Evolutionary conservation across 2,329 filamentous ascomycete species (phyloP), one percentile per base, ranked within the genome.

Genomic region (Ophioceras dolichostomum): DNA sequence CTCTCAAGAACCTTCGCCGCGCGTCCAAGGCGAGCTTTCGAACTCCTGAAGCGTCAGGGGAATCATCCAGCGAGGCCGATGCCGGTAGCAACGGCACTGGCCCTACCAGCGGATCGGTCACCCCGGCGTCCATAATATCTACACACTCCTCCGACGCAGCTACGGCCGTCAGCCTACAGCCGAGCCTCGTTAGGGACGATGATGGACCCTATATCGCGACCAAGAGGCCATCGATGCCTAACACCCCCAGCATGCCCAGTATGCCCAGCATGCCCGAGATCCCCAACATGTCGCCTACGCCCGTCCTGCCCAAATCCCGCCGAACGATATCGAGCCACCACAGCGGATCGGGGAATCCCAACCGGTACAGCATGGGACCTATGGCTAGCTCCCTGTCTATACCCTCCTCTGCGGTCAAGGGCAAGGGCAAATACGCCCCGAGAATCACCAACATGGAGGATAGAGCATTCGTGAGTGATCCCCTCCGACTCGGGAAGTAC

Each of bases 381-480:
- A n/a, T n/a, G n/a, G n/a, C n/a, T n/a, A n/a, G n/a, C n/a, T n/a
- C n/a, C n/a, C n/a, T n/a, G n/a, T n/a, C n/a, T n/a, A n/a, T n/a
- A n/a, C n/a, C n/a, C n/a, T n/a, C n/a, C n/a, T n/a, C n/a, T n/a
- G n/a, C n/a, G n/a, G n/a, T n/a, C n/a, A n/a, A n/a, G n/a, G n/a
- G n/a, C n/a, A 22, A 27, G 2, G 34, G 34, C 26, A 37, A 80
- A 31, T 89, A 84, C 59, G 83, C 86, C 21, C 88, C 89, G 18
- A 76, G 76, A 48, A 74, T 95, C 28, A 63, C 79, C 31, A 94
- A 88, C 24, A 67, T 94, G 28, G 67, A 75, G 9, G 85, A 94
- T 45, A 83, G 82, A 47, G 79, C 84, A 41, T 94, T 86, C 83
- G 87, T 93, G 72, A 49, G 78, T 65, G 32, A 42, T 44, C 39